These are phyloP conservation scores for Blastobotrys persicus DNA, from an alignment of 1,139 yeast species.

Conservation along the genomic window DNA sequence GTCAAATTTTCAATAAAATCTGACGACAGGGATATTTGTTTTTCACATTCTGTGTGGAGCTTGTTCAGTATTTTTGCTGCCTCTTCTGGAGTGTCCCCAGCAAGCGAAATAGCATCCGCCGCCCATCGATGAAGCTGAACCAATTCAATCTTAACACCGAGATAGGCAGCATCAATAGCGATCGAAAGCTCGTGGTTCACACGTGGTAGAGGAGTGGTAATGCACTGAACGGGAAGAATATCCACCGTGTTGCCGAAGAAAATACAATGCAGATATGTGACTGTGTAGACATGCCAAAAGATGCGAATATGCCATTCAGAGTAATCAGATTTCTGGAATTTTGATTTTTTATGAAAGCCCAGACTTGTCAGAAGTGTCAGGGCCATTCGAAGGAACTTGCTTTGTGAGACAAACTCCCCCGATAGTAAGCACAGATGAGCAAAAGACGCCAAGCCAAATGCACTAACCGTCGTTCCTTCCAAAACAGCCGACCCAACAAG, in stretches of 20 bases:
- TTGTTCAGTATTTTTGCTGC: slow-evolving; percentile 1
- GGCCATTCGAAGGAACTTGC: slow-evolving; percentile 16
- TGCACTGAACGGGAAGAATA: slow-evolving; percentile 8
- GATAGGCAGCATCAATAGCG: slow-evolving; percentile 10
- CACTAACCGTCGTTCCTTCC: slow-evolving; percentile 17
- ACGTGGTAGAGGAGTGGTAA: slow-evolving; percentile 16
- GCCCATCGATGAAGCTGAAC: slow-evolving; percentile 5
- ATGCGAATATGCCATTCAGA: slow-evolving; percentile 11
- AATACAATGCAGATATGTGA: slow-evolving; percentile 16
- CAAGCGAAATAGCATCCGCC: not conserved
- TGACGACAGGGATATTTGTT: slow-evolving; percentile 6
- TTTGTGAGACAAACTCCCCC: slow-evolving; percentile 20
- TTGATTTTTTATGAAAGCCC: slow-evolving; percentile 15
- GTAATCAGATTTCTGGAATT: not conserved
- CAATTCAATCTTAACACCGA: slow-evolving; percentile 14
- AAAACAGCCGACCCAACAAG: slow-evolving; percentile 19
- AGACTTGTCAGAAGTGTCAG: slow-evolving; percentile 14
- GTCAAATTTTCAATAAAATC: slow-evolving; percentile 7
- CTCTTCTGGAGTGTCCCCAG: not conserved
- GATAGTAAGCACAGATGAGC: slow-evolving; percentile 18
- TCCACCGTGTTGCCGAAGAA: slow-evolving; percentile 12
- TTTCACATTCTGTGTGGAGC: not conserved
- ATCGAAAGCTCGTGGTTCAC: slow-evolving; percentile 9
- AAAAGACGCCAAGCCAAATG: slow-evolving; percentile 16
- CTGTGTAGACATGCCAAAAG: slow-evolving; percentile 21